A percentile compares a stretch with the other conserved stretches of the same genome.
These are phyloP conservation scores for Botrytis paeoniae DNA, from an alignment of 2,329 filamentous ascomycete species.

Conservation along the genomic window DNA sequence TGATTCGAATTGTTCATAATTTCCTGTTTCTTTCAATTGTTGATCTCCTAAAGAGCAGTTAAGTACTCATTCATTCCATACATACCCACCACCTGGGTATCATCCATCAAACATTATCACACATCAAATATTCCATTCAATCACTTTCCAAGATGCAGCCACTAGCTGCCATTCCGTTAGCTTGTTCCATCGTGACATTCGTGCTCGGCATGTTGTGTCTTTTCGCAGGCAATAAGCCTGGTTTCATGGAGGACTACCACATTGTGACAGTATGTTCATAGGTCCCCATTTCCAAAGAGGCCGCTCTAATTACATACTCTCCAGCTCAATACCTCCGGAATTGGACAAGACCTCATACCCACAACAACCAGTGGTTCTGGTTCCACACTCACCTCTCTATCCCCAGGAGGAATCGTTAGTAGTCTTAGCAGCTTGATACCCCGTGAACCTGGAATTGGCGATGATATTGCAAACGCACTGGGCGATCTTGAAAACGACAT, in stretches of 20 bases:
- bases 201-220: conserved; percentile 58
- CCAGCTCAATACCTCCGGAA: conserved; percentile 56
- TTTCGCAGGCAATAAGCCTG: conserved; percentile 56
- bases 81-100: not conserved
- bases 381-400: conserved; percentile 34
- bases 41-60: not conserved
- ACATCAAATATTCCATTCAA: not conserved
- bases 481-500: conserved; percentile 36
- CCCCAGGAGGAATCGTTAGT: conserved; percentile 37
- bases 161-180: conserved; percentile 48
- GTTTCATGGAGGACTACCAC: conserved; percentile 55
- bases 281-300: not conserved
- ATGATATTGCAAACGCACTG: conserved; percentile 38
- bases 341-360: conserved; percentile 43
- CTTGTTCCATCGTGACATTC: conserved; percentile 52
- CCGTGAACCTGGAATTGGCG: conserved; percentile 37
- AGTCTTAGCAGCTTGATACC: conserved; percentile 41
- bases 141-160: conserved; percentile 42
- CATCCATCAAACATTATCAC: not conserved
- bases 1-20: not conserved
- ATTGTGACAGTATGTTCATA: conserved; percentile 50
- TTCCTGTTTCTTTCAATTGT: not conserved
- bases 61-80: not conserved
- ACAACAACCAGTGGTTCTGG: conserved; percentile 27
- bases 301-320: conserved; percentile 15